Percentiles rank a stretch among this genome's conserved stretches.
phyloP scores from a whole-genome alignment of 192 early-diverging fungal species.

The Linnemannia hyalina region DNA sequence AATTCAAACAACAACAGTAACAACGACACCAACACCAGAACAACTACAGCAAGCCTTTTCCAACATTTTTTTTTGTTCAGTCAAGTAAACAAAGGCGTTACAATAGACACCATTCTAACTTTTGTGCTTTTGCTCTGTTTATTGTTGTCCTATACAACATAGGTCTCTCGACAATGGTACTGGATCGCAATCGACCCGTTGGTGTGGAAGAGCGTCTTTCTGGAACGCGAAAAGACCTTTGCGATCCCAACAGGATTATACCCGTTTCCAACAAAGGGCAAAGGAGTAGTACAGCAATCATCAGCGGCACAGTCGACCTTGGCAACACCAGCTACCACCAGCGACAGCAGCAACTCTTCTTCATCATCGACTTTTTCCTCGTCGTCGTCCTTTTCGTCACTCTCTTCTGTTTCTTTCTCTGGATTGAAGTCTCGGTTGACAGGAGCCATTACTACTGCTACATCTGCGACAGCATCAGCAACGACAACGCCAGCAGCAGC shows the following conservation, averaged over 20 bases:
- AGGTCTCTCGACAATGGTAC: slow-evolving; percentile 56
- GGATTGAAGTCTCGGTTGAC: not conserved
- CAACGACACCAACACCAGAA: not conserved
- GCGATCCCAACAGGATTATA: slow-evolving; percentile 20
- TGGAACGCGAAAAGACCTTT: slow-evolving; percentile 25
- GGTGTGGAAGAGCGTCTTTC: slow-evolving; percentile 29
- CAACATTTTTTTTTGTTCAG: not conserved
- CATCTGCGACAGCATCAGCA: not conserved
- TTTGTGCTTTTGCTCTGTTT: not conserved
- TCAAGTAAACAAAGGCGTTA: not conserved
- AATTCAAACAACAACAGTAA: not conserved
- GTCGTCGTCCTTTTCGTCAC: not conserved
- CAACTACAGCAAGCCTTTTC: not conserved
- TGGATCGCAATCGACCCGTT: slow-evolving; percentile 46
- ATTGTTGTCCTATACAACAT: not conserved
- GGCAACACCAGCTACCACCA: not conserved
- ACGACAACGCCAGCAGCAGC: not conserved
- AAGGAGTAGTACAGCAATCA: not conserved
- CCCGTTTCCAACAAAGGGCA: not conserved
- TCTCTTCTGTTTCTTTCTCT: not conserved
- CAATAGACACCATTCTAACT: not conserved
- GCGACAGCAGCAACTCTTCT: not conserved
- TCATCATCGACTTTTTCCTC: not conserved
- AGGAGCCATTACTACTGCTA: slow-evolving; percentile 3
- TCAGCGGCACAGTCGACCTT: not conserved